Base-by-base conservation (phyloP, 495 filamentous ascomycete genomes). In the Terfezia claveryi region DNA sequence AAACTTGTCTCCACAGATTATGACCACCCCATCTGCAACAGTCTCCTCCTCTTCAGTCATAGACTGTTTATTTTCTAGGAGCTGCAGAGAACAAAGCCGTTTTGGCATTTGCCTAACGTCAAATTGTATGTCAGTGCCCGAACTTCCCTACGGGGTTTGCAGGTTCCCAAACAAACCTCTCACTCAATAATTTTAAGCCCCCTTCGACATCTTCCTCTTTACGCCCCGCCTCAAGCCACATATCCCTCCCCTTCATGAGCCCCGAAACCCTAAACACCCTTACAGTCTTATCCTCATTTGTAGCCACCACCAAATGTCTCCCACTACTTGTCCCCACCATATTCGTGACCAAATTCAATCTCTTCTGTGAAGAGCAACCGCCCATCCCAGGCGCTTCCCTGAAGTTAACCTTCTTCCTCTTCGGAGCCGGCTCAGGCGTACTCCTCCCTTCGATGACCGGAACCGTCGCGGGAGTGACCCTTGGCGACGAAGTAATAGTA, bases 1-100 rank as follows among this genome's bases (percentile, higher is more conserved):
- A 63, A 94, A 94, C 64, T 96, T 98, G 68, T 98, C 92, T 37
- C 78, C 87, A 55, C 74, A 79, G 32, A 96, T 67, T 56, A 96
- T 84, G 3, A 74, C 83, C 3, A 68, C 69, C 46, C 79, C 74
- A 64, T 87, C 78, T 23, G 4, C 41, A 14, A 4, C 41, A 14
- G 14, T 20, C 8, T 46, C 41, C 41, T 20, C 41, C 41, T 46
- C 41, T 4, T 32, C 27, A 32, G 27, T 0, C 27, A 32, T 32
- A 32, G 4, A 32, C 27, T 32, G 27, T 32, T 32, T 32, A 4
- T 32, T 32, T 32, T 73, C 61, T 1, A 83, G 80, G 50, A 95
- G 67, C 51, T 74, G 69, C 55, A 98, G 66, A 50, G 82, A 76
- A 64, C 79, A 85, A 36, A 84, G 85, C 46, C 87, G 80, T 69